Evolutionary conservation across 1,139 yeast species (phyloP), one percentile per base, ranked within the genome.

Genomic region (Kazachstania sp.): DNA sequence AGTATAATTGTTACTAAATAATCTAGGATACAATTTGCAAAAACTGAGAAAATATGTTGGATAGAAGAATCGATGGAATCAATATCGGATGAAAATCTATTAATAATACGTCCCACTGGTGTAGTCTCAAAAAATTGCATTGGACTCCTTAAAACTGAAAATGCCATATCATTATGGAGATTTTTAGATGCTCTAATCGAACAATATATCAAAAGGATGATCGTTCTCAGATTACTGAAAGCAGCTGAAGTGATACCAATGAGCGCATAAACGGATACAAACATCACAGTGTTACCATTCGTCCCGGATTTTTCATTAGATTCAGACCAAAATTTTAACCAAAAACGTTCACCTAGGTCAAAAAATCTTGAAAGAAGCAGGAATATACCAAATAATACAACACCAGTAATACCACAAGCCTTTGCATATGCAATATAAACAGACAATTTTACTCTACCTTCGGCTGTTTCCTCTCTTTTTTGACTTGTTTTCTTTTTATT

Each of bases 111-210:
- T n/a, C 92, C 92, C 51, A 81, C 71, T 32, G 92, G 92, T 1
- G 90, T 83, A 1, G 88, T 83, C 64, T 83, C 92, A 59, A 83
- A 83, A 62, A 82, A 83, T 2, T 81, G 72, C 86, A 83, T 81
- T 49, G 90, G 90, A 0, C 88, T 79, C 53, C 80, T 69, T 51
- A 83, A 64, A 15, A 83, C 85, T 39, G 83, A 67, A 8, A 56
- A 55, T 0, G 86, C 83, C 87, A 83, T 81, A 30, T 64, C 68
- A 52, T 77, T 75, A 61, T 83, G 92, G 40, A 83, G 64, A 40
- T 67, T 72, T 49, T 70, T 77, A 1, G 88, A 79, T 0, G 85
- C 90, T 50, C 74, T 72, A 43, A 83, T 75, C 3, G 87, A 73
- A 60, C 87, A 81, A 59, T 70, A 78, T 31, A 78, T 65, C 78